Conservation (phyloP, 2,329 filamentous ascomycete genomes). For the Pestalotiopsis sp. region DNA sequence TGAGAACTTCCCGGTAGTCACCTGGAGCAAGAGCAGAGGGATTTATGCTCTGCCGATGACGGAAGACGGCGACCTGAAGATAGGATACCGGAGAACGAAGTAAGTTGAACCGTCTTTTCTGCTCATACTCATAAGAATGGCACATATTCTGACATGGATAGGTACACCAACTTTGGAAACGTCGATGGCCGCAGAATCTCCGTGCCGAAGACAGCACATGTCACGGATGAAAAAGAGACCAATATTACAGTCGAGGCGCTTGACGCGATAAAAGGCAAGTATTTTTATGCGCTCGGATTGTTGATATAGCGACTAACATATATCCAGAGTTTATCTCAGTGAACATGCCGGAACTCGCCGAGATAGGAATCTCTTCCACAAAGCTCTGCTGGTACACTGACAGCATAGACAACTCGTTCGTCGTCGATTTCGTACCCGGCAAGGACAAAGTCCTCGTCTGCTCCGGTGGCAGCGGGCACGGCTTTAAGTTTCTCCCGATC, state of each 20-base stretch:
- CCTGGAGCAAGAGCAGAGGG: slow-evolving; percentile 37
- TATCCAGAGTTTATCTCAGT: slow-evolving; percentile 36
- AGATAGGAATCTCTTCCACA: slow-evolving; percentile 38
- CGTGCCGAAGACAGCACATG: slow-evolving; percentile 42
- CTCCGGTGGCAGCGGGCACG: slow-evolving; percentile 58
- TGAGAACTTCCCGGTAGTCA: slow-evolving; percentile 48
- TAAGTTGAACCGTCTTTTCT: background rate
- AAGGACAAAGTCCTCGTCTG: slow-evolving; percentile 54
- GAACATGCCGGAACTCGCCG: slow-evolving; percentile 45
- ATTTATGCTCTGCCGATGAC: slow-evolving; percentile 51
- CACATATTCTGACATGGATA: background rate
- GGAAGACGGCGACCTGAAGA: slow-evolving; percentile 46
- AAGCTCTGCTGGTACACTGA: slow-evolving; percentile 61
- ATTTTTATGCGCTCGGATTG: slow-evolving; percentile 19
- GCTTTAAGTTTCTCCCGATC: slow-evolving; percentile 34
- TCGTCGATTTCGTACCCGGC: slow-evolving; percentile 45
- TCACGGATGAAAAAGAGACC: slow-evolving; percentile 11
- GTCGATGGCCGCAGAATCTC: slow-evolving; percentile 32
- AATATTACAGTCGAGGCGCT: slow-evolving; percentile 31
- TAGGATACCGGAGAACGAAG: slow-evolving; percentile 54
- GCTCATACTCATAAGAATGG: too few relatives aligned
- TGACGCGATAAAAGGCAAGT: slow-evolving; percentile 30
- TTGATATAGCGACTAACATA: background rate
- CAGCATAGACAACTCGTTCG: slow-evolving; percentile 55
- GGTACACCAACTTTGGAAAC: slow-evolving; percentile 40